phyloP scores from a whole-genome alignment of 495 filamentous ascomycete genomes.

The Beverwykella pulmonaria region DNA sequence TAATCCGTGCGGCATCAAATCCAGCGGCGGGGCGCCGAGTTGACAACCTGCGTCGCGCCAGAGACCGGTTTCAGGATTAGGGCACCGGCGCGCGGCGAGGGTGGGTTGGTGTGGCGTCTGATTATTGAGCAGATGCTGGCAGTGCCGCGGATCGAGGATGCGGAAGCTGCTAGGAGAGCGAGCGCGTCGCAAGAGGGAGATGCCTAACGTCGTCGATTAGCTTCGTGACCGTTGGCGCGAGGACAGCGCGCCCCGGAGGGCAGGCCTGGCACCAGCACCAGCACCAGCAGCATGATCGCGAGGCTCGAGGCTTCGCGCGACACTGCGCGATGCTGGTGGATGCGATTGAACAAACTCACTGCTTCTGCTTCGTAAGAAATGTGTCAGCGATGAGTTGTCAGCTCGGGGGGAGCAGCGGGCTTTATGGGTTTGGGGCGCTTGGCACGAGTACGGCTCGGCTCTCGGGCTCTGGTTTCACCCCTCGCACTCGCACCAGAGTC shows the following conservation, averaged over 20 bases:
- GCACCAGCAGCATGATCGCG: background rate
- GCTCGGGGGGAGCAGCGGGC: no score
- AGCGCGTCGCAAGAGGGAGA: background rate
- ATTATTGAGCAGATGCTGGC: slow-evolving; percentile 29
- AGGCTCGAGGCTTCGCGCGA: background rate
- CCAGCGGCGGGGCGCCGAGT: slow-evolving; percentile 20
- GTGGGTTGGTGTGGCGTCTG: slow-evolving; percentile 20
- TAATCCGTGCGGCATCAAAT: slow-evolving; percentile 38
- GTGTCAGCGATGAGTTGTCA: no score
- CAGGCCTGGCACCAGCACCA: background rate
- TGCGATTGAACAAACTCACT: no score
- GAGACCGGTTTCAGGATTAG: slow-evolving; percentile 2
- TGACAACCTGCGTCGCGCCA: background rate
- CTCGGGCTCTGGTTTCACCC: no score
- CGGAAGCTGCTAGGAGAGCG: background rate
- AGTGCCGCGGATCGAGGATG: background rate
- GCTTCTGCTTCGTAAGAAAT: slow-evolving; percentile 1
- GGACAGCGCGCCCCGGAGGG: background rate
- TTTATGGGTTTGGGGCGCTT: background rate
- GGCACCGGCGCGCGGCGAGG: background rate
- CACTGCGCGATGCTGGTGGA: background rate
- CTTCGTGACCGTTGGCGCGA: background rate
- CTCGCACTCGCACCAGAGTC: no score
- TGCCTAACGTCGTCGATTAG: slow-evolving; percentile 25
- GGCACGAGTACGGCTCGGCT: no score